phyloP scores from a whole-genome alignment of 768 basidiomycete species.

The Suillus discolor region DNA sequence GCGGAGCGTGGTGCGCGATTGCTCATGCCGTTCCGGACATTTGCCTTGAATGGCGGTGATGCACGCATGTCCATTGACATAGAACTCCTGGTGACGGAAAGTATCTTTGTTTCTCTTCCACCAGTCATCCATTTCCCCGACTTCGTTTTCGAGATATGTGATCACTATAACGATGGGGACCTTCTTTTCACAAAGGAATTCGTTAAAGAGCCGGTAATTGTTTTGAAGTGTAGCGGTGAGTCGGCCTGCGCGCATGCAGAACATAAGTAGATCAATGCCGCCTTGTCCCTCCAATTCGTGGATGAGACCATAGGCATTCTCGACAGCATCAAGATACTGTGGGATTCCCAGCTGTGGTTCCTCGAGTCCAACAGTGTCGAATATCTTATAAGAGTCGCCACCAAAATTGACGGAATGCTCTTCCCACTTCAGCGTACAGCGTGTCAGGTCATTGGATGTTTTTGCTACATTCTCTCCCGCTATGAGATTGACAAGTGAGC shows the following conservation, averaged over 20 bases:
- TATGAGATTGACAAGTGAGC: slow-evolving; percentile 34
- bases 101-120: no score
- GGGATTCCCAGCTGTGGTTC: slow-evolving; percentile 30
- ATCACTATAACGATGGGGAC: no score
- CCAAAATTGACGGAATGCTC: slow-evolving; percentile 28
- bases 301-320: slow-evolving; percentile 36
- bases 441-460: slow-evolving; percentile 31
- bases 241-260: no score
- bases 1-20: background rate
- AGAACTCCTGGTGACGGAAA: no score
- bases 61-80: no score
- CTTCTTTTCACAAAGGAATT: slow-evolving; percentile 45
- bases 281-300: slow-evolving; percentile 30
- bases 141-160: no score
- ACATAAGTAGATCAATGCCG: slow-evolving; percentile 44
- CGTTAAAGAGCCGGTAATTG: slow-evolving; percentile 41
- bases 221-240: slow-evolving; percentile 33
- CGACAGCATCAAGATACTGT: slow-evolving; percentile 28
- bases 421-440: slow-evolving; percentile 38
- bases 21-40: no score
- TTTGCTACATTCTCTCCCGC: slow-evolving; percentile 23
- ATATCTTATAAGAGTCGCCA: slow-evolving; percentile 25
- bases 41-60: no score
- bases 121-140: no score
- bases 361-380: slow-evolving; percentile 38